phyloP scores from a whole-genome alignment of 495 filamentous ascomycete species.

The Oidiodendron maius region DNA sequence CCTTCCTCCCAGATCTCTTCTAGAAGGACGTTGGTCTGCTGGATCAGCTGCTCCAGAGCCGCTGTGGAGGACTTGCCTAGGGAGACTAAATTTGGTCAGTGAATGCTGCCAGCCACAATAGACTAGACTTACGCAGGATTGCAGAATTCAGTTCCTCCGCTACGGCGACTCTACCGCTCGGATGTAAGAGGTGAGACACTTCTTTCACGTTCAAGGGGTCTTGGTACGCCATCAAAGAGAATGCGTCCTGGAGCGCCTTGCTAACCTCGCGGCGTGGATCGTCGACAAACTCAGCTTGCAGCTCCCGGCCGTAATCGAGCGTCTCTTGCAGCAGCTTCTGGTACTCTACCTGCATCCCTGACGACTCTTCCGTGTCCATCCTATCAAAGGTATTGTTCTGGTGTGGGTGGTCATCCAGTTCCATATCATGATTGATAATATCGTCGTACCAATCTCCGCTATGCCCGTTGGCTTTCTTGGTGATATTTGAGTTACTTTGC shows the following conservation, averaged over 20 bases:
- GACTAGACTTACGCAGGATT: slow-evolving; percentile 66
- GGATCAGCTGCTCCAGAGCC: slow-evolving; percentile 78
- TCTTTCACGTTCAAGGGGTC: slow-evolving; percentile 72
- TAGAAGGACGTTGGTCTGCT: slow-evolving; percentile 81
- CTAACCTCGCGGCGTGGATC: slow-evolving; percentile 62
- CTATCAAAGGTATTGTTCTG: slow-evolving; percentile 34
- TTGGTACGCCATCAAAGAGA: slow-evolving; percentile 80
- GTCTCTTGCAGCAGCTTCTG: slow-evolving; percentile 58
- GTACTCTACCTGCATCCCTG: slow-evolving; percentile 33
- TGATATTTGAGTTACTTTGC: slow-evolving; percentile 19
- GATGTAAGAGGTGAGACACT: slow-evolving; percentile 74
- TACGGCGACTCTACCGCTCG: slow-evolving; percentile 66
- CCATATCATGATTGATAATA: slow-evolving; percentile 66
- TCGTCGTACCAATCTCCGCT: slow-evolving; percentile 34
- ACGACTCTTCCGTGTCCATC: slow-evolving; percentile 47
- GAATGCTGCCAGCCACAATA: slow-evolving; percentile 7
- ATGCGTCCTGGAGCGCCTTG: slow-evolving; percentile 77
- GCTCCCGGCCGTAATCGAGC: slow-evolving; percentile 72
- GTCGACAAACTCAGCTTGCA: slow-evolving; percentile 67
- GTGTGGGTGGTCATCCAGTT: slow-evolving; percentile 63
- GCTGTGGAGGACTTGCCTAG: slow-evolving; percentile 85
- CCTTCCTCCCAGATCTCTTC: slow-evolving; percentile 78
- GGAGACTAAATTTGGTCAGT: slow-evolving; percentile 52
- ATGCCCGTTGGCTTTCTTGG: slow-evolving; percentile 23
- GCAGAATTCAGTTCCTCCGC: slow-evolving; percentile 94